These are phyloP conservation scores for Suillus subluteus DNA, from an alignment of 768 basidiomycete genomes.

Conservation along the genomic window DNA sequence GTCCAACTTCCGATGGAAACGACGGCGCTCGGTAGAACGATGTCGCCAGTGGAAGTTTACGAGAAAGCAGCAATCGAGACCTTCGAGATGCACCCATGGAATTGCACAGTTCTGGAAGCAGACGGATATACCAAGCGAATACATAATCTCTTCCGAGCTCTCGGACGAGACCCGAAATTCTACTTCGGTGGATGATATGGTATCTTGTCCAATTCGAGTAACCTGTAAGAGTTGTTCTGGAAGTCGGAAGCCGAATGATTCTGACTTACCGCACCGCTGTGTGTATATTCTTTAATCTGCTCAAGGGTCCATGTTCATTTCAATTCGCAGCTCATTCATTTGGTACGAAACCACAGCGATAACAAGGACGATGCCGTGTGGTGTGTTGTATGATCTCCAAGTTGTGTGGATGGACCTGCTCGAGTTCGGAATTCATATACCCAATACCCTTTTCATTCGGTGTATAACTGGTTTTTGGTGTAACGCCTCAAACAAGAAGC, in stretches of 20 bases:
- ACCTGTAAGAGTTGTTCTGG: conserved; percentile 6
- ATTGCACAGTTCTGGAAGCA: conserved; percentile 4
- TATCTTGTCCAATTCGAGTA: conserved; percentile 6
- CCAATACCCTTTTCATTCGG: neutral
- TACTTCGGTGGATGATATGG: neutral
- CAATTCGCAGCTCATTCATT: neutral
- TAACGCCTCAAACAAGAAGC: neutral
- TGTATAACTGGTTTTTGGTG: neutral
- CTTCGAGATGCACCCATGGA: conserved; percentile 6
- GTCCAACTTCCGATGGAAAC: conserved; percentile 7
- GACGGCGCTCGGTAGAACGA: neutral
- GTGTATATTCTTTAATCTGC: neutral
- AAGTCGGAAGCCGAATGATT: conserved; percentile 4
- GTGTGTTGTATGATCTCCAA: neutral
- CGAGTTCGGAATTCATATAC: neutral
- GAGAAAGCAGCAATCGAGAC: conserved; percentile 1
- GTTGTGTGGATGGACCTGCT: neutral
- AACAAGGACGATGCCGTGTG: neutral
- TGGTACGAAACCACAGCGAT: conserved; percentile 7
- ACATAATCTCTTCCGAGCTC: neutral
- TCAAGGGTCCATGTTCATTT: neutral
- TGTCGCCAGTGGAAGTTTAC: neutral
- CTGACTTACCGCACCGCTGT: conserved; percentile 3
- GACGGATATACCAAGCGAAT: neutral
- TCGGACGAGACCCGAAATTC: conserved; percentile 6